Percentiles rank a stretch among this genome's conserved stretches.
Evolutionary conservation across 169 alveolate species (phyloP).

Genomic region (Plasmodium adleri): DNA sequence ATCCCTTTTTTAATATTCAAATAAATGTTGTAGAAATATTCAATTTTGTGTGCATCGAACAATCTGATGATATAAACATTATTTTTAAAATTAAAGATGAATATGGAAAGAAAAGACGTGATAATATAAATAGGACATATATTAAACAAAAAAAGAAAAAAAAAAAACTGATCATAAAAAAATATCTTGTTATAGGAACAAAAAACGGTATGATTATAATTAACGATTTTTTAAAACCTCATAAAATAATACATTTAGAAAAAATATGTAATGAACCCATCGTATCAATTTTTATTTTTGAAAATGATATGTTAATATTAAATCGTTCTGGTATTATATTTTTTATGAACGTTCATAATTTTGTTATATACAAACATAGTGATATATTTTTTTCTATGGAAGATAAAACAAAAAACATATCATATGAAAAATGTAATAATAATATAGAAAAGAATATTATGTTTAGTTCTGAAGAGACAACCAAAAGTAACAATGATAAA

Average conservation of each 20-base stretch:
- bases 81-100: conserved; percentile 5
- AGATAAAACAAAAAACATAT: background rate
- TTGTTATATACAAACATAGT: conserved; percentile 1
- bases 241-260: conserved; percentile 37
- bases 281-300: conserved; percentile 51
- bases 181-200: conserved; percentile 34
- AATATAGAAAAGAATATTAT: too few species aligned
- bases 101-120: too few species aligned
- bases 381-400: conserved; percentile 2
- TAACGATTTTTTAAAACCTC: conserved; percentile 39
- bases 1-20: conserved; percentile 8
- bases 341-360: conserved; percentile 37
- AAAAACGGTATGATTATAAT: conserved; percentile 32
- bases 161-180: background rate
- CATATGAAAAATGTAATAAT: too few species aligned
- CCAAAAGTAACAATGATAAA: too few species aligned
- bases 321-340: conserved; percentile 28
- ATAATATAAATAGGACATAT: too few species aligned
- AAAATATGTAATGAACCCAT: conserved; percentile 24
- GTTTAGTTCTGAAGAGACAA: too few species aligned
- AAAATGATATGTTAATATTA: conserved; percentile 25
- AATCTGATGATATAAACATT: conserved; percentile 18
- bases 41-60: conserved; percentile 3
- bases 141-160: background rate
- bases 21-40: conserved; percentile 35